A percentile compares a stretch with the other conserved stretches of the same genome.
Conservation (phyloP, 148 eudicot genomes). For the Nepenthes gracilis region DNA sequence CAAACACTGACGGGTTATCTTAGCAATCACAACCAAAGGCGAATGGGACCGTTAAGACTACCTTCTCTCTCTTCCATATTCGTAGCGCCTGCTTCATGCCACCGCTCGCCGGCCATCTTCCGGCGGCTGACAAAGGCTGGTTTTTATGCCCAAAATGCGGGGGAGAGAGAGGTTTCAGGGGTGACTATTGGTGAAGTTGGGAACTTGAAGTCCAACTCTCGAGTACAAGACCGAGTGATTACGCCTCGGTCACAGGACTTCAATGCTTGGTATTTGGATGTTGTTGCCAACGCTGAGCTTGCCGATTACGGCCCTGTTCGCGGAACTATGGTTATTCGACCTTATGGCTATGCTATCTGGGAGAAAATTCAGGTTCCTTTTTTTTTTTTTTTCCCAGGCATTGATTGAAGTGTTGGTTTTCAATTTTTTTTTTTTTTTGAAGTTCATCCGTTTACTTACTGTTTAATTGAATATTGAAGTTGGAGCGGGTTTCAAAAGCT, state of each 20-base stretch:
- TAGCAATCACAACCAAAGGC: neutral
- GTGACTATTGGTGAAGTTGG: slow-evolving; percentile 8
- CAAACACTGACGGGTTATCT: no score
- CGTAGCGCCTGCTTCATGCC: slow-evolving; percentile 18
- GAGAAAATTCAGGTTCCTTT: slow-evolving; percentile 75
- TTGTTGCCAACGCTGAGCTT: slow-evolving; percentile 74
- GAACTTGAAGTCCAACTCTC: slow-evolving; percentile 20
- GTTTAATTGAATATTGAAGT: neutral
- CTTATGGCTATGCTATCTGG: slow-evolving; percentile 98
- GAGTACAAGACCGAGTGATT: slow-evolving; percentile 37
- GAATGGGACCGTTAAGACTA: slow-evolving; percentile 59
- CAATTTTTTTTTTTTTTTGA: neutral
- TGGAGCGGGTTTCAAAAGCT: neutral
- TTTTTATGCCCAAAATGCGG: slow-evolving; percentile 24
- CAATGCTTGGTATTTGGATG: slow-evolving; percentile 86
- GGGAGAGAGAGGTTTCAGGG: slow-evolving; percentile 19
- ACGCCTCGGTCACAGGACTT: slow-evolving; percentile 88
- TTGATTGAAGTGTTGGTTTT: neutral
- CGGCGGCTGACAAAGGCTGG: slow-evolving; percentile 15
- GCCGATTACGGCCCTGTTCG: slow-evolving; percentile 98
- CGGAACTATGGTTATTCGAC: slow-evolving; percentile 97
- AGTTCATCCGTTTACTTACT: no score
- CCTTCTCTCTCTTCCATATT: slow-evolving; percentile 30
- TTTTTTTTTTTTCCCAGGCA: neutral
- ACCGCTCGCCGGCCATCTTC: slow-evolving; percentile 18